Conservation (phyloP, 371 early-diverging fungal genomes). For the Vittaforma corneae region DNA sequence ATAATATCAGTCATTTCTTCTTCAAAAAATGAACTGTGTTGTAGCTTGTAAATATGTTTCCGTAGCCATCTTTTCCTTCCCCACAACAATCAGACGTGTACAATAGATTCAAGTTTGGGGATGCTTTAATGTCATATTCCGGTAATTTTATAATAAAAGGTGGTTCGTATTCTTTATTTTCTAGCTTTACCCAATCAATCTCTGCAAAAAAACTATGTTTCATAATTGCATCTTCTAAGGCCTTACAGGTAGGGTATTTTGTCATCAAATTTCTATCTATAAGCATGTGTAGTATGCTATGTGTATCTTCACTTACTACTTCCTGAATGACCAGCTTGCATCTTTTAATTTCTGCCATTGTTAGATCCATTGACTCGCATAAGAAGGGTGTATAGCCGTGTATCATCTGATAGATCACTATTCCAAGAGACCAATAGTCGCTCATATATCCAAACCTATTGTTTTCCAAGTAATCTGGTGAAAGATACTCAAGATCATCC, state of each 20-base stretch:
- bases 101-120: conserved; percentile 23
- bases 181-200: conserved; percentile 72
- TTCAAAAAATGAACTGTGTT: conserved; percentile 10
- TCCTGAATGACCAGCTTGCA: conserved; percentile 73
- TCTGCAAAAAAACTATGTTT: conserved; percentile 81
- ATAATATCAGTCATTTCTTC: too few species aligned
- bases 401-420: conserved; percentile 44
- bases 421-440: conserved; percentile 53
- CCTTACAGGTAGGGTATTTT: conserved; percentile 76
- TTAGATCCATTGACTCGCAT: conserved; percentile 11
- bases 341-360: conserved; percentile 68
- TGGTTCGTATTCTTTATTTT: conserved; percentile 66
- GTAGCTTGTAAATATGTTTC: conserved; percentile 36
- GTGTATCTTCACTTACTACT: conserved; percentile 72
- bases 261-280: conserved; percentile 73
- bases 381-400: conserved; percentile 46
- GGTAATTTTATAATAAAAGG: conserved; percentile 63
- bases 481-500: conserved; percentile 38
- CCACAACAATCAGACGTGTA: conserved; percentile 35
- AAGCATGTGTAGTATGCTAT: conserved; percentile 73
- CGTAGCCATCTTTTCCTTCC: conserved; percentile 50
- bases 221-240: conserved; percentile 76
- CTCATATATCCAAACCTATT: conserved; percentile 2
- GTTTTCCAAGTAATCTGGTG: conserved; percentile 31
- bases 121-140: background rate